phyloP scores from a whole-genome alignment of 768 basidiomycete species.

The Sporobolomyces roseus region DNA sequence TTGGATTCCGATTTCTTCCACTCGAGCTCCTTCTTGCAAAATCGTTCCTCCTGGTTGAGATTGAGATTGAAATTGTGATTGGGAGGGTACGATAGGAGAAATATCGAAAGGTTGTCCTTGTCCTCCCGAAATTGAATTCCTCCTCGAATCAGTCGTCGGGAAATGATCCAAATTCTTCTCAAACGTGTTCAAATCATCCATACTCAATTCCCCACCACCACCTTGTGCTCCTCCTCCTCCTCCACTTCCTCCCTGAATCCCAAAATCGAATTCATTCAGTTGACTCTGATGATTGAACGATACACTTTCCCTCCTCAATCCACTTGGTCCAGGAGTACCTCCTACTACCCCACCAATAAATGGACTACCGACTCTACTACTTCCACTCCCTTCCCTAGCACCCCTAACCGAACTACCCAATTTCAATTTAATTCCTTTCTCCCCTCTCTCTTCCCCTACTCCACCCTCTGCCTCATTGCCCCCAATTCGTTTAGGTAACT shows the following conservation, averaged over 20 bases:
- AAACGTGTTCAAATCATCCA: not conserved
- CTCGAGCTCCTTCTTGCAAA: too few relatives aligned
- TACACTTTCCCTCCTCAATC: slow-evolving; percentile 9
- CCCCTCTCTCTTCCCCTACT: not conserved
- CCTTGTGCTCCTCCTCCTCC: slow-evolving; percentile 8
- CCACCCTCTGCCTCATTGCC: not conserved
- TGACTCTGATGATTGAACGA: not conserved
- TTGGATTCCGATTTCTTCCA: not conserved
- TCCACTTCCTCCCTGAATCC: too few relatives aligned
- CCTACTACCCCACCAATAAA: not conserved
- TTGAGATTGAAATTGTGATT: too few relatives aligned
- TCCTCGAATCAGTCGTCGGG: slow-evolving; percentile 7
- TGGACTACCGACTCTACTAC: slow-evolving; percentile 8
- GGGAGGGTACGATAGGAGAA: too few relatives aligned
- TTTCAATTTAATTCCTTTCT: slow-evolving; percentile 36
- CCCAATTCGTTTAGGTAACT: slow-evolving; percentile 8
- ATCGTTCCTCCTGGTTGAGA: too few relatives aligned
- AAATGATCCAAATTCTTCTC: not conserved
- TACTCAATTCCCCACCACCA: not conserved
- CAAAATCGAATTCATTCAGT: not conserved
- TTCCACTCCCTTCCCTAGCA: not conserved
- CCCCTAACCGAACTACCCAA: slow-evolving; percentile 6
- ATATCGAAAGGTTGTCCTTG: not conserved
- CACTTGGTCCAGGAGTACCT: slow-evolving; percentile 11
- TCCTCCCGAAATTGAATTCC: slow-evolving; percentile 1